Evolutionary conservation across 345 rosid species (phyloP), one percentile per base, ranked within the genome.

Genomic region (Gossypium australe): DNA sequence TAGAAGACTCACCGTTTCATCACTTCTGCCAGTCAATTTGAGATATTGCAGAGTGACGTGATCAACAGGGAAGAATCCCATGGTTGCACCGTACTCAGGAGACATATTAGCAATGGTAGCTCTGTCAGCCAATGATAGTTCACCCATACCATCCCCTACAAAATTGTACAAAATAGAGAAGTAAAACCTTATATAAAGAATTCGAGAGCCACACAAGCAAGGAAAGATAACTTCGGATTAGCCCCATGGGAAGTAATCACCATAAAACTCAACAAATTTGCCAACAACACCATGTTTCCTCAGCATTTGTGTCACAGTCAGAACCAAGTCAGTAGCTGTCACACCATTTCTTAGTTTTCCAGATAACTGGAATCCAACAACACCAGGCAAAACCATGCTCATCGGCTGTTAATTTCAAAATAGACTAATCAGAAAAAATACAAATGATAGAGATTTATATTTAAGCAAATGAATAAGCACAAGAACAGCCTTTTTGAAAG

Each of bases 51-150:
- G 78, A 29, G 99, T 90, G 77, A 91, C 97, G 82, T 89, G 97
- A 85, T 95, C 99, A 3, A 95, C 99, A 24, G 99, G 99, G 91
- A 95, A 95, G 83, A 95, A 95, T 22, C 99, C 99, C 99, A 95
- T 95, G 81, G 99, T 95, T 79, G 98, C 98, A 86, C 99, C 99
- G 76, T 95, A 95, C 85, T 95, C 99, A 1, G 99, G 99, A 74
- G 99, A 93, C 99, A 95, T 95, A 73, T 95, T 95, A 64, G 99
- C 99, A 76, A 95, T 95, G 25, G 99, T 95, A 14, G 99, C 99
- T 80, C 99, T 89, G 84, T 93, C 99, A 73, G 99, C 98, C 68
- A 95, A 85, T 70, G 99, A 91, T 16, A 95, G 86, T 82, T 86
- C 82, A 70, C 96, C 84, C 98, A 95, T 93, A 58, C 99, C 99